phyloP scores from a whole-genome alignment of 768 basidiomycete species.

The Trametes maxima region DNA sequence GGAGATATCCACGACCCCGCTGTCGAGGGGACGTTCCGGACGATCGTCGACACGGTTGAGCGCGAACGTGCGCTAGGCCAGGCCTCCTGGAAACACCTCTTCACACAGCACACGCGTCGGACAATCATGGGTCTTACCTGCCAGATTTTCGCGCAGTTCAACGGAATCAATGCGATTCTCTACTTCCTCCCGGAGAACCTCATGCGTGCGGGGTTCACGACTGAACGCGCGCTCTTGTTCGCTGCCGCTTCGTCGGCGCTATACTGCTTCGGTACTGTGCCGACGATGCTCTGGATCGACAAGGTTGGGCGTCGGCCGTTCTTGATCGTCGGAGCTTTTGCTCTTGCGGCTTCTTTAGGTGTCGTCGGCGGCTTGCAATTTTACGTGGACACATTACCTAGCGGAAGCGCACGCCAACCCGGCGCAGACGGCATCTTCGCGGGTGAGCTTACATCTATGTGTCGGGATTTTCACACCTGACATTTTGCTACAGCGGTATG shows the following conservation, averaged over 20 bases:
- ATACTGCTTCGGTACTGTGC: conserved; percentile 52
- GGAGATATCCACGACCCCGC: conserved; percentile 48
- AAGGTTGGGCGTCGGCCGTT: conserved; percentile 52
- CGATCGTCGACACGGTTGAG: conserved; percentile 44
- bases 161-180: conserved; percentile 59
- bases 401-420: conserved; percentile 34
- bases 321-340: conserved; percentile 49
- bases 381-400: conserved; percentile 42
- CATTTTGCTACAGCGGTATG: conserved; percentile 39
- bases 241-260: conserved; percentile 49
- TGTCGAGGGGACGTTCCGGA: conserved; percentile 47
- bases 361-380: conserved; percentile 53
- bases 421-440: conserved; percentile 41
- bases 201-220: conserved; percentile 50
- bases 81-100: conserved; percentile 50
- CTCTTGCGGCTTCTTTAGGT: conserved; percentile 47
- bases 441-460: conserved; percentile 10
- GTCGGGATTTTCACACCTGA: too few species aligned
- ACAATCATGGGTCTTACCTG: conserved; percentile 53
- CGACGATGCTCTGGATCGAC: conserved; percentile 57
- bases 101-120: conserved; percentile 52
- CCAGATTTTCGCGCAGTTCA: conserved; percentile 55
- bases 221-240: conserved; percentile 46
- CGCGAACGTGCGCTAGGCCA: conserved; percentile 42
- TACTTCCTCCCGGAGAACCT: conserved; percentile 60